phyloP scores from a whole-genome alignment of 306 rosid species.

The Rosa rugosa region DNA sequence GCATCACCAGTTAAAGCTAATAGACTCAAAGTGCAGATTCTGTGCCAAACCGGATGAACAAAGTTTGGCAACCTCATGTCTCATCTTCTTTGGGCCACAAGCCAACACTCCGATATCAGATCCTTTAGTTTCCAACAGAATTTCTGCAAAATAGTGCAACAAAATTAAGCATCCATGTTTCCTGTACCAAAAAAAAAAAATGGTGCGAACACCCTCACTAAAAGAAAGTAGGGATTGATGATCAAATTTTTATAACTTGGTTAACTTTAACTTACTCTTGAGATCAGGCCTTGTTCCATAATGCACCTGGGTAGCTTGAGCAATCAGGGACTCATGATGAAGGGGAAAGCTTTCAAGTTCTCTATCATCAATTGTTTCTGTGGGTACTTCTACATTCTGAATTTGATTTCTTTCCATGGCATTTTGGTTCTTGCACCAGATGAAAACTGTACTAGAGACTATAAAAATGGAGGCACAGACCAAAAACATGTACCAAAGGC shows the following conservation, averaged over 20 bases:
- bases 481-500: slow-evolving; percentile 45
- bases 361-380: slow-evolving; percentile 5
- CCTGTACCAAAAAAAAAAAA: neutral
- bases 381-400: neutral
- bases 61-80: slow-evolving; percentile 47
- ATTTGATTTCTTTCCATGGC: neutral
- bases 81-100: slow-evolving; percentile 47
- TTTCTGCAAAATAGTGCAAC: slow-evolving; percentile 29
- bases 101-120: slow-evolving; percentile 49
- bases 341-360: slow-evolving; percentile 45
- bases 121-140: slow-evolving; percentile 37
- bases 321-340: slow-evolving; percentile 21
- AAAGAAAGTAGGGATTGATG: neutral
- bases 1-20: slow-evolving; percentile 44
- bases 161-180: neutral
- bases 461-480: slow-evolving; percentile 34
- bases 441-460: slow-evolving; percentile 33
- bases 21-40: slow-evolving; percentile 45
- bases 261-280: slow-evolving; percentile 29
- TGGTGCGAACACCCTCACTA: no score
- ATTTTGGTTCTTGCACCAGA: slow-evolving; percentile 37
- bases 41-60: slow-evolving; percentile 43
- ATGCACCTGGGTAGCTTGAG: slow-evolving; percentile 34
- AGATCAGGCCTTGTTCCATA: slow-evolving; percentile 45
- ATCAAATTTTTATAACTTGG: neutral